A percentile compares a stretch with the other conserved stretches of the same genome.
Evolutionary conservation across 2,329 filamentous ascomycete genomes (phyloP).

Genomic region (Colletotrichum salicis): DNA sequence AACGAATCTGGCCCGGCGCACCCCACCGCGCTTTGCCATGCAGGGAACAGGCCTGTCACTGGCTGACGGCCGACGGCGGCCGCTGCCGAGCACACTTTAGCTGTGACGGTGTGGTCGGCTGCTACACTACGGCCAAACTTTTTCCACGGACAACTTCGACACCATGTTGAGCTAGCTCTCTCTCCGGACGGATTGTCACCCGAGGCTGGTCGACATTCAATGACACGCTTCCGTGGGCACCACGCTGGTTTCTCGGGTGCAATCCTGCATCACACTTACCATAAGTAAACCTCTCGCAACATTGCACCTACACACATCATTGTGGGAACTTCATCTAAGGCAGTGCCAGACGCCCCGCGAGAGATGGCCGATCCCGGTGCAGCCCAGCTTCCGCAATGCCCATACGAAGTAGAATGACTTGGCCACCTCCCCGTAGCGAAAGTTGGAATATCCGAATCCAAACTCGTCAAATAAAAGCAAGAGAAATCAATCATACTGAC

Average conservation of each 20-base stretch:
- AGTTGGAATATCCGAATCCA: background rate
- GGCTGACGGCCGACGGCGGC: slow-evolving; percentile 13
- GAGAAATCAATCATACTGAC: background rate
- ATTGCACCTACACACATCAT: background rate
- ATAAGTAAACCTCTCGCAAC: background rate
- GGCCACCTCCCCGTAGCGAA: background rate
- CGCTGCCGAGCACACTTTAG: slow-evolving; percentile 4
- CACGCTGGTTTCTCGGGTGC: background rate
- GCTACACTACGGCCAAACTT: slow-evolving; percentile 1
- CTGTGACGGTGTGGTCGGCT: background rate
- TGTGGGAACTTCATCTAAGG: background rate
- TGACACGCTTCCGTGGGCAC: background rate
- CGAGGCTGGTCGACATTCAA: background rate
- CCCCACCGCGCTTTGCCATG: slow-evolving; percentile 1
- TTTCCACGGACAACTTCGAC: slow-evolving; percentile 7
- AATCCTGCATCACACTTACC: background rate
- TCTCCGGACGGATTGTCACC: background rate
- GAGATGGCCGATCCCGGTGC: background rate
- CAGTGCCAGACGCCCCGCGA: no score
- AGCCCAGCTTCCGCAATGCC: background rate
- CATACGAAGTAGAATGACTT: background rate
- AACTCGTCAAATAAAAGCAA: background rate
- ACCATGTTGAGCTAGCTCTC: background rate
- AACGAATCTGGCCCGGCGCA: background rate
- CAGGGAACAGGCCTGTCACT: slow-evolving; percentile 10